Conservation (phyloP, 78 protist genomes). For the Parvularia atlantis region DNA sequence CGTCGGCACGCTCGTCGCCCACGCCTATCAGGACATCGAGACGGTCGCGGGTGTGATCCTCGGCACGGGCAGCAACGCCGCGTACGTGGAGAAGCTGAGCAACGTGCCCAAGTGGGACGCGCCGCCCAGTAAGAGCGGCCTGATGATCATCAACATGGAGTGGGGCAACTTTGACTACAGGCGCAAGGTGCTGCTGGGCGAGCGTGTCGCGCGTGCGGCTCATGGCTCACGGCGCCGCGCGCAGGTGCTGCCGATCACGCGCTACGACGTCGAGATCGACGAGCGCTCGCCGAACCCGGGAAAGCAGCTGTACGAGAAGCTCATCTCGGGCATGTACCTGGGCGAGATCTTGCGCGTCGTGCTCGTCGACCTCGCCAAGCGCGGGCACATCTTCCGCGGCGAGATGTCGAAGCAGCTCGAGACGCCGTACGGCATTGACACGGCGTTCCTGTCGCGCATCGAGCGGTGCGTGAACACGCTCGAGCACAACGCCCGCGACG, state of each 20-base stretch:
- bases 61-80: conserved; percentile 49
- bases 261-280: conserved; percentile 22
- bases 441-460: neutral
- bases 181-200: neutral
- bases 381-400: neutral
- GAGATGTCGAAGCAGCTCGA: neutral
- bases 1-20: conserved; percentile 39
- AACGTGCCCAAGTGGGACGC: neutral
- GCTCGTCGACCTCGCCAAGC: neutral
- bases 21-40: neutral
- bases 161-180: conserved; percentile 29
- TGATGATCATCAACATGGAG: conserved; percentile 33
- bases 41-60: conserved; percentile 24
- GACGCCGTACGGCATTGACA: neutral
- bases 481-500: neutral
- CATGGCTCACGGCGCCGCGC: neutral
- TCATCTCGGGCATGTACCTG: conserved; percentile 42
- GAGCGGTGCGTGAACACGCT: too few relatives aligned
- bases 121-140: neutral
- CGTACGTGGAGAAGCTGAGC: conserved; percentile 22
- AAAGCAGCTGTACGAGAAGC: conserved; percentile 20
- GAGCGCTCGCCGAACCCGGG: conserved; percentile 18
- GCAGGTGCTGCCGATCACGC: conserved; percentile 6
- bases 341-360: conserved; percentile 20
- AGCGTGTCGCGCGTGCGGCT: neutral